Conservation (phyloP, 164 flowering plant genomes). For the Litsea cubeba region DNA sequence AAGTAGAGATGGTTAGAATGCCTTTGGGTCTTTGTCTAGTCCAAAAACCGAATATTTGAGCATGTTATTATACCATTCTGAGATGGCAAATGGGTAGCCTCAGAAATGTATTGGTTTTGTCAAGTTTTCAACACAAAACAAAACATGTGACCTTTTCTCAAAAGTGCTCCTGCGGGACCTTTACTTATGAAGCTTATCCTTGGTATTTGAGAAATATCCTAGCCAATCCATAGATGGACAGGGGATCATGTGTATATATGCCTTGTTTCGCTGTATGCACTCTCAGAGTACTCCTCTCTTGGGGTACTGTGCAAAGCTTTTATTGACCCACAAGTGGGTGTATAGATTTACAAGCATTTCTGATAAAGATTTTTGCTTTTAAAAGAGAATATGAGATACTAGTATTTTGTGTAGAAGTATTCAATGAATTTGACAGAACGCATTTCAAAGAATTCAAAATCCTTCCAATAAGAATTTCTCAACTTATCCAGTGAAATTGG, state of each 20-base stretch:
- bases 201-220: too few relatives aligned
- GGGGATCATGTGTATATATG: background rate
- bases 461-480: too few relatives aligned
- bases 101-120: background rate
- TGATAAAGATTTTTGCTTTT: too few relatives aligned
- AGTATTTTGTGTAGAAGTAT: too few relatives aligned
- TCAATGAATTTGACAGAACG: too few relatives aligned
- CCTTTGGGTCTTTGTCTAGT: background rate
- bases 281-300: background rate
- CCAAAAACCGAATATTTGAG: background rate
- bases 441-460: too few relatives aligned
- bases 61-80: background rate
- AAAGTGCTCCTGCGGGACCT: slow-evolving; percentile 1
- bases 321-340: background rate
- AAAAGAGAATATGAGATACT: too few relatives aligned
- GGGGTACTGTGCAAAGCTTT: background rate
- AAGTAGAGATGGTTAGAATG: background rate
- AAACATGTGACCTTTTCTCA: background rate
- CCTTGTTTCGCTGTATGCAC: background rate
- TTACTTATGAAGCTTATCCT: background rate
- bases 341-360: too few relatives aligned
- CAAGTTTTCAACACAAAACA: background rate
- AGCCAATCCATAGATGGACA: too few relatives aligned
- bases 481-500: too few relatives aligned
- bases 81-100: background rate